phyloP scores from a whole-genome alignment of 1,284 basidiomycete genomes.

The Xerocomus nothofagi region DNA sequence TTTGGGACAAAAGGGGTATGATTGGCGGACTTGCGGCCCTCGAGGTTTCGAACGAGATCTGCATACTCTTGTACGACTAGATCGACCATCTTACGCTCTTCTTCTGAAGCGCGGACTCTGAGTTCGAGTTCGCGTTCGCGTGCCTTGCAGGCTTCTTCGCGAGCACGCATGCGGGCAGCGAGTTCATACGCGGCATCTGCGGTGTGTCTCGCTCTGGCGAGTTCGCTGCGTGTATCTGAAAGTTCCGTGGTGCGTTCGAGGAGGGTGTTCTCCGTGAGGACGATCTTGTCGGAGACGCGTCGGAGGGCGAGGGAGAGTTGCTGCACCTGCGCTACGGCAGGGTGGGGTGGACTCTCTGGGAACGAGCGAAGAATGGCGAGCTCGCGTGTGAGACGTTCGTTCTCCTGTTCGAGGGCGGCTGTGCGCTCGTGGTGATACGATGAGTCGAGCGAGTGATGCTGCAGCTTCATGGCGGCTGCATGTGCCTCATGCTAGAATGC shows the following conservation, averaged over 20 bases:
- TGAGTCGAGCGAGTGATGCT: conserved; percentile 57
- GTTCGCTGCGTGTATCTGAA: conserved; percentile 42
- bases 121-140: conserved; percentile 48
- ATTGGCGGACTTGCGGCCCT: conserved; percentile 40
- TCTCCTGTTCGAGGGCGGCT: conserved; percentile 54
- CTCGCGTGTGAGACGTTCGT: conserved; percentile 53
- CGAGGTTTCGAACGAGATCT: conserved; percentile 61
- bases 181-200: conserved; percentile 54
- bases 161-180: conserved; percentile 47
- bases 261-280: conserved; percentile 54
- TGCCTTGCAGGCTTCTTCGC: conserved; percentile 51
- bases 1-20: conserved; percentile 4
- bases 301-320: conserved; percentile 67
- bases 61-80: conserved; percentile 68
- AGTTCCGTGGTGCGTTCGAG: conserved; percentile 51
- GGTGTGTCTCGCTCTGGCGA: conserved; percentile 42
- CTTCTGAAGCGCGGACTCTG: conserved; percentile 44
- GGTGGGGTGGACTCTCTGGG: conserved; percentile 45
- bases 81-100: conserved; percentile 61
- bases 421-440: conserved; percentile 49
- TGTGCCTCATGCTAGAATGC: conserved; percentile 63
- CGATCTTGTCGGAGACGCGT: conserved; percentile 66
- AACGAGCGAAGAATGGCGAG: conserved; percentile 50
- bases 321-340: conserved; percentile 51
- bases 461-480: conserved; percentile 60